Evolutionary conservation across 1,139 yeast genomes (phyloP), one percentile per base, ranked within the genome.

Genomic region (Lodderomyces orthopsilosis): DNA sequence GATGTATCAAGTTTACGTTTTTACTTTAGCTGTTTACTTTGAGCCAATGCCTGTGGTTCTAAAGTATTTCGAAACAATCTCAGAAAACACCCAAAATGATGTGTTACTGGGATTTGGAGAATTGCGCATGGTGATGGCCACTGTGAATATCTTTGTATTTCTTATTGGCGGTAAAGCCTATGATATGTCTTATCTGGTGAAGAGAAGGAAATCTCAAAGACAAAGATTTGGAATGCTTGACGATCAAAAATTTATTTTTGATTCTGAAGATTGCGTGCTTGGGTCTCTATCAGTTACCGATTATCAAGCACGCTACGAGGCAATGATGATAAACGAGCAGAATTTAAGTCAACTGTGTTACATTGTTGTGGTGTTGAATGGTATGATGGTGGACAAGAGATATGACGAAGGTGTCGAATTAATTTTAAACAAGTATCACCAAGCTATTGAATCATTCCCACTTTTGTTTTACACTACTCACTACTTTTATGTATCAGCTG

Each of bases 1-100:
- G 26, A 66, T 75, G 13, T 75, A 75, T 48, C 76, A 74, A 49
- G 53, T 64, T 35, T 78, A 77, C 49, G 63, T 74, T 26, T 53
- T 66, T 15, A 61, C 75, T 0, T 51, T 76, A 47, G 83, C 79
- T 2, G 59, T 65, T 6, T 70, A 63, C 44, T 58, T 72, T 38
- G 80, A 76, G 43, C 76, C 81, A 1, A 45, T 67, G 33, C 54
- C 61, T 2, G 68, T 65, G 28, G 59, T 78, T 4, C 49, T 68
- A 40, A 65, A 65, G 39, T 62, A 63, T 39, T 59, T 59, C 43
- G 70, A 66, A 38, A 43, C 58, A 13, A 34, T 43, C 33, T 18
- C 22, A n/a, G 48, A 42, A 10, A 17, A 27, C 1, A 37, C 39
- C 14, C 41, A 38, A 19, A 28, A 34, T 35, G 47, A 43, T 21